These are phyloP conservation scores for Oryza officinalis DNA, from an alignment of 176 grass and related monocot genomes.

Conservation along the genomic window DNA sequence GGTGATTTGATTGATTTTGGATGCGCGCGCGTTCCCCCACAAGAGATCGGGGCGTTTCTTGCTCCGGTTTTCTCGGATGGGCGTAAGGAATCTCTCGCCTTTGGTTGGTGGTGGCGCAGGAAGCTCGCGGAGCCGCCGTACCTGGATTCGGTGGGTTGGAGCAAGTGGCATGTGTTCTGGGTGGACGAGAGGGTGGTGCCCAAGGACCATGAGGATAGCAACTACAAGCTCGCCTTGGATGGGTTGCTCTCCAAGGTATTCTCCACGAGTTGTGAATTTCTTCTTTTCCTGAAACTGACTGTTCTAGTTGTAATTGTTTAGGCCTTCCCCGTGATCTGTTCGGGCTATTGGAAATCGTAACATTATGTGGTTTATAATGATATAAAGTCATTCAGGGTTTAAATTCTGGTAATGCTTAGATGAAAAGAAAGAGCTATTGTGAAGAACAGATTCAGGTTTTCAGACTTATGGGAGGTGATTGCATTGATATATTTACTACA, in stretches of 20 bases:
- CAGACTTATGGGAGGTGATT: background rate
- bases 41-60: background rate
- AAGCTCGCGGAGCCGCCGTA: slow-evolving; percentile 86
- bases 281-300: background rate
- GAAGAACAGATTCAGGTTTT: background rate
- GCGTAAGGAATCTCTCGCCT: slow-evolving; percentile 2
- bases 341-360: background rate
- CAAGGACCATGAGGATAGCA: slow-evolving; percentile 88
- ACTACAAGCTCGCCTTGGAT: slow-evolving; percentile 92
- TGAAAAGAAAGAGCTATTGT: background rate
- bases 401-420: background rate
- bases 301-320: background rate
- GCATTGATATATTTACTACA: background rate
- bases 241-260: slow-evolving; percentile 91
- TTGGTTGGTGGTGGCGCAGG: slow-evolving; percentile 39
- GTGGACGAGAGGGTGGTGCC: slow-evolving; percentile 93
- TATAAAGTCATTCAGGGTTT: background rate
- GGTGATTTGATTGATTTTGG: slow-evolving; percentile 15
- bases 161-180: slow-evolving; percentile 96
- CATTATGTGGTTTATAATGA: background rate
- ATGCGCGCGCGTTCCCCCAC: background rate
- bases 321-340: background rate
- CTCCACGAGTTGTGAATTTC: background rate
- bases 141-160: slow-evolving; percentile 74
- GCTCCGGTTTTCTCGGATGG: background rate